These are phyloP conservation scores for Royoungia palumana DNA, from an alignment of 768 basidiomycete genomes.

Conservation along the genomic window DNA sequence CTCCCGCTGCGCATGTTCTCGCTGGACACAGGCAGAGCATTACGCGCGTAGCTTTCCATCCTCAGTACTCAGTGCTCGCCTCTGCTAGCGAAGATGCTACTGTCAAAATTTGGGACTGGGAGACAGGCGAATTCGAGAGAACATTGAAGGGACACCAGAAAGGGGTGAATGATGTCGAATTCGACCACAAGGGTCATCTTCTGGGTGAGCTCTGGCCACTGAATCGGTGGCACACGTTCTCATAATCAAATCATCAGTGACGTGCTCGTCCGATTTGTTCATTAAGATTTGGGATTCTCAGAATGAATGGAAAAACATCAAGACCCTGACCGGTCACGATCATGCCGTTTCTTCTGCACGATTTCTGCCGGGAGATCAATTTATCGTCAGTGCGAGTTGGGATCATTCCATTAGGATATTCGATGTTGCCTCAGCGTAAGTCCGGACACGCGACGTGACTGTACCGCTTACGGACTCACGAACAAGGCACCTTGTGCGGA, in stretches of 20 bases:
- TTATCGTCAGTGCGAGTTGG: conserved; percentile 81
- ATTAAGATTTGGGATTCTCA: conserved; percentile 91
- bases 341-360: conserved; percentile 85
- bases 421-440: conserved; percentile 83
- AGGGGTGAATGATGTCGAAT: conserved; percentile 83
- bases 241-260: conserved; percentile 22
- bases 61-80: conserved; percentile 76
- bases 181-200: conserved; percentile 79
- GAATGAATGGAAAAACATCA: conserved; percentile 86
- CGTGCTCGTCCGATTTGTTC: conserved; percentile 83
- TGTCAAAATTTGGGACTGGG: conserved; percentile 96
- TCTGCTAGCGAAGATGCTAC: conserved; percentile 87
- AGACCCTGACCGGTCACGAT: conserved; percentile 87
- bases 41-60: conserved; percentile 82
- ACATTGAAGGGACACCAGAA: conserved; percentile 93
- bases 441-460: conserved; percentile 10
- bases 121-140: conserved; percentile 88
- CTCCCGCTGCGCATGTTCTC: conserved; percentile 76
- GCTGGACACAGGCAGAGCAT: conserved; percentile 74
- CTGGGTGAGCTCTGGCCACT: conserved; percentile 52
- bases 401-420: conserved; percentile 85
- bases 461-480: conserved; percentile 9
- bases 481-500: conserved; percentile 67
- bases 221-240: background rate
- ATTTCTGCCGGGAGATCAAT: conserved; percentile 82